Evolutionary conservation across 768 basidiomycete genomes (phyloP).

Genomic region (Tephrocybe sp.): DNA sequence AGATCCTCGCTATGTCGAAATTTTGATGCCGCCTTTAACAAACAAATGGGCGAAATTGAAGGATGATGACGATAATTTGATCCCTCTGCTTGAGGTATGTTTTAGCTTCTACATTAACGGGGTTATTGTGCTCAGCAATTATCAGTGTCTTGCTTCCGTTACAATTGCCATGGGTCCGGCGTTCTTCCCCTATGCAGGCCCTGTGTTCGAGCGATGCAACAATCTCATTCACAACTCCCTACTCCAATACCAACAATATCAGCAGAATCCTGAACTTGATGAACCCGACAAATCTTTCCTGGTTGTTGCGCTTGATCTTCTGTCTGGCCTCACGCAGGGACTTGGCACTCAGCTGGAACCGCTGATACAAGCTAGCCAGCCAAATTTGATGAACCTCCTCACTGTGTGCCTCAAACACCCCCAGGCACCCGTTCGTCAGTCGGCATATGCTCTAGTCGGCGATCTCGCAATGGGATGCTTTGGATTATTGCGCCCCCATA

Average conservation of each 20-base stretch:
- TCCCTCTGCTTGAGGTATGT: constrained; percentile 91
- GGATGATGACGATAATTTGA: constrained; percentile 90
- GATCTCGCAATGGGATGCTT: constrained; percentile 98
- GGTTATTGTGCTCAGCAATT: not conserved
- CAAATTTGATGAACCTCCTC: constrained; percentile 78
- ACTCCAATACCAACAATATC: constrained; percentile 82
- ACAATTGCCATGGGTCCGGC: constrained; percentile 93
- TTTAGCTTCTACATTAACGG: not conserved
- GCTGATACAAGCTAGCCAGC: constrained; percentile 67
- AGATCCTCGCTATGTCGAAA: constrained; percentile 86
- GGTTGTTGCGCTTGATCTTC: constrained; percentile 94
- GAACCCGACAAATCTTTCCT: constrained; percentile 98
- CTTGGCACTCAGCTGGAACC: constrained; percentile 77
- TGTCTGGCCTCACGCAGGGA: constrained; percentile 95
- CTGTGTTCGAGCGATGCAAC: constrained; percentile 91
- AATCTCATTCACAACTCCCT: constrained; percentile 82
- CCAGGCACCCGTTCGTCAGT: constrained; percentile 93
- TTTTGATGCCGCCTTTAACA: constrained; percentile 94
- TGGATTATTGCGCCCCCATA: constrained; percentile 76
- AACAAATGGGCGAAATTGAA: constrained; percentile 87
- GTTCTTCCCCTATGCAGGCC: constrained; percentile 85
- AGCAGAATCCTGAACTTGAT: constrained; percentile 86
- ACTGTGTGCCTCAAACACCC: constrained; percentile 93
- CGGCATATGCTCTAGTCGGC: constrained; percentile 96
- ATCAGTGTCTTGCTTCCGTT: constrained; percentile 93